These are phyloP conservation scores for Kuraishia piskuri DNA, from an alignment of 805 yeast species.

Conservation along the genomic window DNA sequence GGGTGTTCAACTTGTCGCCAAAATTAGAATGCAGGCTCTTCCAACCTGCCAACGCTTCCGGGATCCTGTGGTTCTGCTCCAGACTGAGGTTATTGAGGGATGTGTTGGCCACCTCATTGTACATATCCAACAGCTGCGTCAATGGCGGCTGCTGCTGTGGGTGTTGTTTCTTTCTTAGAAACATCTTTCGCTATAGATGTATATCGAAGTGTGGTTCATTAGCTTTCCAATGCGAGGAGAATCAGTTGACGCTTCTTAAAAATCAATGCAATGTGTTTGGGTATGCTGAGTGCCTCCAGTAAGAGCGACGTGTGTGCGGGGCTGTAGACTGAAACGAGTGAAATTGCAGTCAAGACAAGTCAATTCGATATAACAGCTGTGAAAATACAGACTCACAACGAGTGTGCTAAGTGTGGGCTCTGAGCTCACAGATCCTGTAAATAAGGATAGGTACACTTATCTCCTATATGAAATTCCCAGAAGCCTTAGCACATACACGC, in stretches of 20 bases:
- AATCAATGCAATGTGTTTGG: not conserved
- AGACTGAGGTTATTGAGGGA: slow-evolving; percentile 47
- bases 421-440: not conserved
- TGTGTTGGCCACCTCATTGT: slow-evolving; percentile 52
- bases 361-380: too few relatives aligned
- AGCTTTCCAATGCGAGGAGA: not conserved
- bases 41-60: slow-evolving; percentile 65
- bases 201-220: not conserved
- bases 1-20: slow-evolving; percentile 41
- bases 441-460: too few relatives aligned
- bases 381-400: too few relatives aligned
- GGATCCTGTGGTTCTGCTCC: slow-evolving; percentile 45
- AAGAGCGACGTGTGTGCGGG: too few relatives aligned
- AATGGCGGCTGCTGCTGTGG: slow-evolving; percentile 51
- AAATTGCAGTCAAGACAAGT: not conserved
- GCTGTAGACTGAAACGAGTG: not conserved
- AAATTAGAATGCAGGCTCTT: slow-evolving; percentile 58
- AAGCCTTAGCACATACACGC: not conserved
- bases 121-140: slow-evolving; percentile 51
- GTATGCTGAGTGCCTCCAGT: too few relatives aligned
- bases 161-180: slow-evolving; percentile 48
- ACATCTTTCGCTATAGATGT: slow-evolving; percentile 23
- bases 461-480: not conserved
- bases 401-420: too few relatives aligned
- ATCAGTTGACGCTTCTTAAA: too few relatives aligned